phyloP scores from a whole-genome alignment of 2,329 filamentous ascomycete species.

The Acrocalymma vagum region DNA sequence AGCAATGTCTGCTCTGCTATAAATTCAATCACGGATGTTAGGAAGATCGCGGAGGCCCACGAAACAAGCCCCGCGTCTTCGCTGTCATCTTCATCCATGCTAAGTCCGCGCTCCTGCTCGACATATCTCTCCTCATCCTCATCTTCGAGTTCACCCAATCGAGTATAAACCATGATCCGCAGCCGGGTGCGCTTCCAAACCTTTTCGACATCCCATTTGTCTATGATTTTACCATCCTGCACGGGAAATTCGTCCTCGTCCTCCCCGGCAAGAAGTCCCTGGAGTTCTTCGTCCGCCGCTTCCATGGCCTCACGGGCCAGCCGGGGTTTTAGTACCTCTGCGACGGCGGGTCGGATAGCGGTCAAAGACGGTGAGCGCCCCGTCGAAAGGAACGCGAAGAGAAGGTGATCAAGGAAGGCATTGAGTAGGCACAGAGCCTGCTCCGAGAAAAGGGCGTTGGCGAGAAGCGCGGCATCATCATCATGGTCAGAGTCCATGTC shows the following conservation, averaged over 20 bases:
- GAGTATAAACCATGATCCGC: constrained; percentile 98
- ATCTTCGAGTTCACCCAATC: constrained; percentile 95
- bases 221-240: constrained; percentile 42
- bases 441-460: constrained; percentile 76
- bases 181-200: constrained; percentile 94
- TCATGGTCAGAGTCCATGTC: constrained; percentile 75
- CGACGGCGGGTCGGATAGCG: constrained; percentile 80
- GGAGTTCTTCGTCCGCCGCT: constrained; percentile 84
- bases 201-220: constrained; percentile 87
- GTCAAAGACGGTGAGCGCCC: constrained; percentile 80
- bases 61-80: constrained; percentile 67
- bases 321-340: constrained; percentile 87
- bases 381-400: constrained; percentile 87
- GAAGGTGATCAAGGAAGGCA: constrained; percentile 88
- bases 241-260: constrained; percentile 52
- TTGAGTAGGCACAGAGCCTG: constrained; percentile 83
- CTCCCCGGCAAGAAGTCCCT: constrained; percentile 88
- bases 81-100: constrained; percentile 59
- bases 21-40: constrained; percentile 93
- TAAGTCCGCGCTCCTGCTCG: constrained; percentile 72
- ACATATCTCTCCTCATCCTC: constrained; percentile 94
- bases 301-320: constrained; percentile 85
- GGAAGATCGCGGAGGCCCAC: constrained; percentile 91
- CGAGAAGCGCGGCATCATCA: constrained; percentile 64
- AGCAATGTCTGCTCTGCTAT: constrained; percentile 90